phyloP scores from a whole-genome alignment of 2,329 filamentous ascomycete genomes.

The Calonectria pseudoreteaudii region DNA sequence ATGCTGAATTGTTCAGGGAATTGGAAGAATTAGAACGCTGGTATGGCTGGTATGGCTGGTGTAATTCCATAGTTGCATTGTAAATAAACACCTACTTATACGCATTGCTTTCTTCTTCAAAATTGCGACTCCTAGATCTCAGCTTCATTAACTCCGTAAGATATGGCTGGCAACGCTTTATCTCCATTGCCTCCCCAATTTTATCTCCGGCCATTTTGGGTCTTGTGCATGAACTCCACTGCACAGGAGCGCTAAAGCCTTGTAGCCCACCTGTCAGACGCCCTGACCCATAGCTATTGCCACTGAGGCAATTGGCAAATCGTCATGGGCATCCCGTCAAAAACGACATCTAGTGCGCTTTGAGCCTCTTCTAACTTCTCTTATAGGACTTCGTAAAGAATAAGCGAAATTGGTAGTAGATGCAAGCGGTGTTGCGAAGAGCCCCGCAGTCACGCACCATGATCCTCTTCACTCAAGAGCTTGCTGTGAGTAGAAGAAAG shows the following conservation, averaged over 20 bases:
- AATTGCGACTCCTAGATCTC: neutral
- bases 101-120: neutral
- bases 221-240: constrained; percentile 1
- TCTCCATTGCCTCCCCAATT: neutral
- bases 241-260: neutral
- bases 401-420: neutral
- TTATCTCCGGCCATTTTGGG: constrained; percentile 8
- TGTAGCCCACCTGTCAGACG: neutral
- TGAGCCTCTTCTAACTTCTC: neutral
- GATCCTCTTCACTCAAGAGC: neutral
- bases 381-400: neutral
- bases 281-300: neutral
- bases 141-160: neutral
- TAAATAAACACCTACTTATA: neutral
- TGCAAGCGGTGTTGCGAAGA: neutral
- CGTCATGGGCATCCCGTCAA: neutral
- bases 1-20: neutral
- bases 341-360: neutral
- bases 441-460: too few relatives aligned
- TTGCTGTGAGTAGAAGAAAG: neutral
- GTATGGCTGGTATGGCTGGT: too few relatives aligned
- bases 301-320: neutral
- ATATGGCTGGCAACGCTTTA: neutral
- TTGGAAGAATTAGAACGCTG: neutral
- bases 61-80: neutral